A percentile compares a stretch with the other conserved stretches of the same genome.
Conservation (phyloP, 805 yeast species). For the Blastobotrys mokoenaii region DNA sequence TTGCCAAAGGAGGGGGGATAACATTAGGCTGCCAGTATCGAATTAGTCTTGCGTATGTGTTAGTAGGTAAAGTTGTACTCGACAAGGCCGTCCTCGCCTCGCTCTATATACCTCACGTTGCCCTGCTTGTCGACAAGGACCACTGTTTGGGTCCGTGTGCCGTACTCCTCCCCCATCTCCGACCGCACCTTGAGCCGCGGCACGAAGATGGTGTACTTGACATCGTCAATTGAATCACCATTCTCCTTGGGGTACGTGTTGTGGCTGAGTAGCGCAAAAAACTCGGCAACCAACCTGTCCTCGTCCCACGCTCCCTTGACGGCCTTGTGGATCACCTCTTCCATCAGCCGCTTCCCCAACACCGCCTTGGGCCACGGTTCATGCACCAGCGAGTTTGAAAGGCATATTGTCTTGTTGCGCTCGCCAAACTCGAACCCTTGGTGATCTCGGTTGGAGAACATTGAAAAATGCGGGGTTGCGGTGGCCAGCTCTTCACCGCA, state of each 20-base stretch:
- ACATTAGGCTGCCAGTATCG: too few species aligned
- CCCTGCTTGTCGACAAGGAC: constrained; percentile 48
- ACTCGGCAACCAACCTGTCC: constrained; percentile 35
- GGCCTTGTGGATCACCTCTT: constrained; percentile 17
- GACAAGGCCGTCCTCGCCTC: constrained; percentile 36
- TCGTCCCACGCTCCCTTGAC: constrained; percentile 17
- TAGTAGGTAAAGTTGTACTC: constrained; percentile 1
- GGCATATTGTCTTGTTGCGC: constrained; percentile 38
- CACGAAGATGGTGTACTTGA: constrained; percentile 57
- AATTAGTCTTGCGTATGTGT: too few species aligned
- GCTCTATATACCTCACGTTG: constrained; percentile 52
- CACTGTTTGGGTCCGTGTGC: constrained; percentile 83
- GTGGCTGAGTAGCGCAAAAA: constrained; percentile 49
- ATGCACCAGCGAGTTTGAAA: constrained; percentile 59
- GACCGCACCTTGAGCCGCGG: constrained; percentile 47
- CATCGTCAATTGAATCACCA: constrained; percentile 32
- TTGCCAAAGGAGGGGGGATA: too few species aligned
- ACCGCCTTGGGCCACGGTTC: constrained; percentile 71
- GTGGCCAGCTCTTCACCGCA: constrained; percentile 34
- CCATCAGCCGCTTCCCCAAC: constrained; percentile 42
- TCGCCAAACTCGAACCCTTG: constrained; percentile 5
- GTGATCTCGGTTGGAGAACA: constrained; percentile 47
- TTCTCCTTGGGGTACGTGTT: constrained; percentile 29
- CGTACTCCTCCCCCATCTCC: constrained; percentile 55
- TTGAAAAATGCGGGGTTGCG: constrained; percentile 24